phyloP scores from a whole-genome alignment of 495 filamentous ascomycete genomes.

The Neurospora sp. region DNA sequence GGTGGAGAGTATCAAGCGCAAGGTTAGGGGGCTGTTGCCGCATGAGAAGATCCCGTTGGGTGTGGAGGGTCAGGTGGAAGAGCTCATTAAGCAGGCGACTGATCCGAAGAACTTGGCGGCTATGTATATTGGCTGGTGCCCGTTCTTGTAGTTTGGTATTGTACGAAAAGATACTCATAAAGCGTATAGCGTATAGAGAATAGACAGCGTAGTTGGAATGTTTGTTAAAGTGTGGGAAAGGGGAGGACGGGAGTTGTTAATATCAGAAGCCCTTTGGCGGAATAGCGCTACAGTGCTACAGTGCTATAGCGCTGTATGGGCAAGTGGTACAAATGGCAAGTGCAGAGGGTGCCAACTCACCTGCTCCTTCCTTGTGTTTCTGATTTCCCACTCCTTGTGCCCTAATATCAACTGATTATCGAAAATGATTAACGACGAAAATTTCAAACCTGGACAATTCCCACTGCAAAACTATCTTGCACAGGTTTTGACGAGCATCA shows the following conservation, averaged over 20 bases:
- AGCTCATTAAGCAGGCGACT: conserved; percentile 76
- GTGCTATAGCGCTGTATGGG: background rate
- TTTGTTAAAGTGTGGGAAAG: background rate
- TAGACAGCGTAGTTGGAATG: background rate
- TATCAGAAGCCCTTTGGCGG: background rate
- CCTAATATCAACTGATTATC: background rate
- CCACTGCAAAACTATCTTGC: background rate
- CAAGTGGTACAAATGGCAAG: background rate
- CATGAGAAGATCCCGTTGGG: conserved; percentile 83
- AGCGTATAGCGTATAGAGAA: background rate
- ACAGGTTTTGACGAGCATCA: background rate
- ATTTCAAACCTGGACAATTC: background rate
- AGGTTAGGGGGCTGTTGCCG: conserved; percentile 73
- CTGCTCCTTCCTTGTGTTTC: background rate
- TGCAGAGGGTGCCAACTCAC: background rate
- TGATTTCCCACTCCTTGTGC: background rate
- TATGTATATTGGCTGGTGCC: conserved; percentile 99
- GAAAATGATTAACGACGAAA: background rate
- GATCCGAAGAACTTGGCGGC: conserved; percentile 63
- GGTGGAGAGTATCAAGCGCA: conserved; percentile 76
- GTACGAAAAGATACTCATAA: background rate
- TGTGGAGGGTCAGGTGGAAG: conserved; percentile 92
- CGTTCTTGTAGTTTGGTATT: conserved; percentile 55
- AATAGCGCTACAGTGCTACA: background rate
- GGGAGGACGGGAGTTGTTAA: background rate